Evolutionary conservation across 148 eudicot species (phyloP).

Genomic region (Beta vulgaris): DNA sequence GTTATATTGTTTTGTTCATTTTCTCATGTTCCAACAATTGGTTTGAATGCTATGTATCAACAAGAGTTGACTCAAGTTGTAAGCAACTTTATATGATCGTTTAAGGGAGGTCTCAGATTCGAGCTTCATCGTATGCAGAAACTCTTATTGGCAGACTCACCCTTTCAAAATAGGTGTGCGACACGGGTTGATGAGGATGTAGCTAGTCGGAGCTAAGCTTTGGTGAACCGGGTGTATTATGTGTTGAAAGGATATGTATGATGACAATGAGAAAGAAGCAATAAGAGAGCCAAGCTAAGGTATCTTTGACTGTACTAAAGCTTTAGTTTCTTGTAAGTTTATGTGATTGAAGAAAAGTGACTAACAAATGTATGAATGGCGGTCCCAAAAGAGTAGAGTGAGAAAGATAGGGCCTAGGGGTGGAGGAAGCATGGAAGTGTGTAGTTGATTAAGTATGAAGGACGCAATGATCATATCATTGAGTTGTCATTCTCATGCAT

Average conservation of each 20-base stretch:
- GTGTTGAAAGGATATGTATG: not conserved
- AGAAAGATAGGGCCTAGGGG: not conserved
- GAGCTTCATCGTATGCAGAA: no score
- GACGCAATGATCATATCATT: not conserved
- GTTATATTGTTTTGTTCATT: no score
- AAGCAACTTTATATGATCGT: no score
- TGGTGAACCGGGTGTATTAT: no score
- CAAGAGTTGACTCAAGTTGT: no score
- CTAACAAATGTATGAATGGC: constrained; percentile 16
- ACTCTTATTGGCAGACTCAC: no score
- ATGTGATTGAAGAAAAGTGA: not conserved
- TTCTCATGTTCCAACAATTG: no score
- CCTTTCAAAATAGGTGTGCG: no score
- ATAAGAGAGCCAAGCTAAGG: not conserved
- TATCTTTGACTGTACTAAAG: not conserved
- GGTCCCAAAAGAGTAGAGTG: constrained; percentile 25
- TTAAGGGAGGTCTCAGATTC: no score
- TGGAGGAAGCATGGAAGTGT: not conserved
- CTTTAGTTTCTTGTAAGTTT: not conserved
- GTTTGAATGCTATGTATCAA: no score
- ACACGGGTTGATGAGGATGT: no score
- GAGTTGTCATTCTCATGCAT: constrained; percentile 34
- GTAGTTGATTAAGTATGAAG: not conserved
- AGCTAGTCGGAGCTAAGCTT: no score
- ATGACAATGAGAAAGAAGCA: not conserved